These are phyloP conservation scores for Madurella fahalii DNA, from an alignment of 2,329 filamentous ascomycete species.

Conservation along the genomic window DNA sequence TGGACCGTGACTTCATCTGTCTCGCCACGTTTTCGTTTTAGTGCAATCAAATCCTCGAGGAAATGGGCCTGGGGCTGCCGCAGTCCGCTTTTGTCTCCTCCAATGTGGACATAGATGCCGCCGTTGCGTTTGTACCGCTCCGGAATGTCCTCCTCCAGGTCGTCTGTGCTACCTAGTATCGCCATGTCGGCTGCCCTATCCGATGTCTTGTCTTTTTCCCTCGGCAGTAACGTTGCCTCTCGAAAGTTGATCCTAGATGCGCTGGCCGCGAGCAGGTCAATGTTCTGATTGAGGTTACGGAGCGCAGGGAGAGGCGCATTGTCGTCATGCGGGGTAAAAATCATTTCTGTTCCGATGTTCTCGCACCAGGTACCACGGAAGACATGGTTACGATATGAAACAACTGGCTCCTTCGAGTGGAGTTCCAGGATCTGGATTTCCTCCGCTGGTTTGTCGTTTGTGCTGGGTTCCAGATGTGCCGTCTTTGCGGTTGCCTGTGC, in stretches of 20 bases:
- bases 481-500: slow-evolving; percentile 17
- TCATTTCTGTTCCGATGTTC: slow-evolving; percentile 77
- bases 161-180: slow-evolving; percentile 3
- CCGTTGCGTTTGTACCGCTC: slow-evolving; percentile 27
- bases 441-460: slow-evolving; percentile 16
- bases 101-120: slow-evolving; percentile 42
- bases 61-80: slow-evolving; percentile 52
- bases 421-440: slow-evolving; percentile 77
- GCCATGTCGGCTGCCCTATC: slow-evolving; percentile 1
- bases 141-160: slow-evolving; percentile 24
- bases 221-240: slow-evolving; percentile 56
- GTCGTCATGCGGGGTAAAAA: slow-evolving; percentile 56
- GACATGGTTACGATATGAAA: slow-evolving; percentile 73
- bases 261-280: slow-evolving; percentile 69
- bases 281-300: slow-evolving; percentile 51
- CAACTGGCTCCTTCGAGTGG: slow-evolving; percentile 68
- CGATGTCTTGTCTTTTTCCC: slow-evolving; percentile 25
- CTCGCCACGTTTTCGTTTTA: slow-evolving; percentile 63
- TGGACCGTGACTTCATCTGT: slow-evolving; percentile 61
- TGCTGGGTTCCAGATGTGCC: slow-evolving; percentile 7
- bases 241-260: slow-evolving; percentile 65
- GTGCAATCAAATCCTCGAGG: slow-evolving; percentile 59
- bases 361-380: slow-evolving; percentile 79
- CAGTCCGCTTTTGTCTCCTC: slow-evolving; percentile 45
- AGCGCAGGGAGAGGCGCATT: slow-evolving; percentile 41